phyloP scores from a whole-genome alignment of 2,329 filamentous ascomycete species.

The Sarocladium kiliense region DNA sequence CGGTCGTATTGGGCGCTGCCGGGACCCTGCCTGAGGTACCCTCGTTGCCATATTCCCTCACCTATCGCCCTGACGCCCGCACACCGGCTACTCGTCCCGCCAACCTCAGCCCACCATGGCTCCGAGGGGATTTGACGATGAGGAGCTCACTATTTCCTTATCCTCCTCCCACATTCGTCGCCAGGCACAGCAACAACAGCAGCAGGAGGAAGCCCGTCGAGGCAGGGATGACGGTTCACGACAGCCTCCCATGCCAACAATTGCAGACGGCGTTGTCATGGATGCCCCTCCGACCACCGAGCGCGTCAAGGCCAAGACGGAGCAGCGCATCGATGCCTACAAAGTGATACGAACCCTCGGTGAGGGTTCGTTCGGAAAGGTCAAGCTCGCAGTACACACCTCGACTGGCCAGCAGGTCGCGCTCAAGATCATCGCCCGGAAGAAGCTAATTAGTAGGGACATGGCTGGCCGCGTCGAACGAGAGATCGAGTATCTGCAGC shows the following conservation, averaged over 20 bases:
- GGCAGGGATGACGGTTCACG: conserved; percentile 17
- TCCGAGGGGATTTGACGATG: conserved; percentile 64
- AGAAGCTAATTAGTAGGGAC: conserved; percentile 92
- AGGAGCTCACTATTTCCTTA: conserved; percentile 76
- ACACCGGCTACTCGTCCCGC: not conserved
- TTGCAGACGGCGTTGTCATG: conserved; percentile 28
- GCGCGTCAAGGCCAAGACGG: conserved; percentile 49
- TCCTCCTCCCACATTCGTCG: conserved; percentile 60
- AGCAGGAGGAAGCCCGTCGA: conserved; percentile 2
- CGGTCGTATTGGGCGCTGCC: not conserved
- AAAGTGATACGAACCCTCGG: conserved; percentile 85
- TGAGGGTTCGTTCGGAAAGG: conserved; percentile 97
- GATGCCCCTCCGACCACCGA: conserved; percentile 29
- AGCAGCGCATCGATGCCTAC: conserved; percentile 88
- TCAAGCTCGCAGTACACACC: conserved; percentile 91
- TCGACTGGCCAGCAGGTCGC: conserved; percentile 93
- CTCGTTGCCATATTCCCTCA: conserved; percentile 4
- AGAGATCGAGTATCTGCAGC: conserved; percentile 95
- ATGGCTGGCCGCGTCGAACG: conserved; percentile 97
- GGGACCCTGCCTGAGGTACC: not conserved
- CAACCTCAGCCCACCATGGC: conserved; percentile 32
- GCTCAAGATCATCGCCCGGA: conserved; percentile 93
- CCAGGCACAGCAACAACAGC: conserved; percentile 20
- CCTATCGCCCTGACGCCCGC: conserved; percentile 2
- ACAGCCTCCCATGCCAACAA: conserved; percentile 19